Conservation (phyloP, 305 asterid genomes). For the Fraxinus sp. region DNA sequence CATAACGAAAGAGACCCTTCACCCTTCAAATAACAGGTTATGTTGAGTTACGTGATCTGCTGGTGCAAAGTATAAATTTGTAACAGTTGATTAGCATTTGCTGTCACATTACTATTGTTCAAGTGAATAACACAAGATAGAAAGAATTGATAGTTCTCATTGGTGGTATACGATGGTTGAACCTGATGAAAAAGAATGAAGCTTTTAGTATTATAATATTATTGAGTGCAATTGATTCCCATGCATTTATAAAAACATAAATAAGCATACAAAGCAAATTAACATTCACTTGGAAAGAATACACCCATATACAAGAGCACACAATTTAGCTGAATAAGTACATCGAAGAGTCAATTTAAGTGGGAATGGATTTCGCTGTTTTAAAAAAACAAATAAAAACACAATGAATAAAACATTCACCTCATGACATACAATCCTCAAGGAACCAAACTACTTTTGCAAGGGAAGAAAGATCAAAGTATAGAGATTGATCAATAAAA, state of each 20-base stretch:
- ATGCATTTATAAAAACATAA: neutral
- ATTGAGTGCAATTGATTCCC: neutral
- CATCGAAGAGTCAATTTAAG: neutral
- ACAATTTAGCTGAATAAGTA: neutral
- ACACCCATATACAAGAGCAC: neutral
- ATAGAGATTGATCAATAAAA: neutral
- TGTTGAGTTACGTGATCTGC: neutral
- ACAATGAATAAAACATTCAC: neutral
- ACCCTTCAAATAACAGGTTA: neutral
- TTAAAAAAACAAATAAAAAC: neutral
- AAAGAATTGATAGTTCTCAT: neutral
- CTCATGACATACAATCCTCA: constrained; percentile 5
- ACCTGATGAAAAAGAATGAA: neutral
- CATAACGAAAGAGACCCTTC: neutral
- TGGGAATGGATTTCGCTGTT: neutral
- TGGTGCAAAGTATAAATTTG: neutral
- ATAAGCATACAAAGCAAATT: neutral
- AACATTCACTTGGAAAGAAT: neutral
- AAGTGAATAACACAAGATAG: neutral
- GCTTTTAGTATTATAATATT: neutral
- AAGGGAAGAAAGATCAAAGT: neutral
- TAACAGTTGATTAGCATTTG: neutral
- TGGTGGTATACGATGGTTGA: neutral
- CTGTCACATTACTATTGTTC: neutral
- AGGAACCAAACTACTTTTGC: neutral